Conservation (phyloP, 2,329 filamentous ascomycete genomes). For the Neopestalotiopsis rosae region DNA sequence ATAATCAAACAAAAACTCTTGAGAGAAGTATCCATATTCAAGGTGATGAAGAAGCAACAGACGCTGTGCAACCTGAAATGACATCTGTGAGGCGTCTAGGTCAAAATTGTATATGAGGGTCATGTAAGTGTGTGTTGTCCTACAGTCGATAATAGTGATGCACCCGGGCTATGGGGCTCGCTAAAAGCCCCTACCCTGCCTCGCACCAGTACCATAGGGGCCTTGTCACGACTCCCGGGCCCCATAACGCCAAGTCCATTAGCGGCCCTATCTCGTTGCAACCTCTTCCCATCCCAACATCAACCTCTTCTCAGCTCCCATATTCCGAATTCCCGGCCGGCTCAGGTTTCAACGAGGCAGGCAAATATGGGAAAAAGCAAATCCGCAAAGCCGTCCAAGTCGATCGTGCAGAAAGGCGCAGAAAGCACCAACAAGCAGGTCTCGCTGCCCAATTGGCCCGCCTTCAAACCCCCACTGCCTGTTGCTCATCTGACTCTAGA, state of each 20-base stretch:
- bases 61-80: not conserved
- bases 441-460: conserved; percentile 67
- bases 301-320: not conserved
- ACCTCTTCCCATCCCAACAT: not conserved
- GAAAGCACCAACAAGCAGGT: conserved; percentile 11
- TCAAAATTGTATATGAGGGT: not conserved
- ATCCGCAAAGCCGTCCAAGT: conserved; percentile 1
- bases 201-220: too few relatives aligned
- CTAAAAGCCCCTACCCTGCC: too few relatives aligned
- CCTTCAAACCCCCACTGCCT: conserved; percentile 72
- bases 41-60: not conserved
- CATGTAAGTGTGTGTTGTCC: not conserved
- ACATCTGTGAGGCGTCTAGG: not conserved
- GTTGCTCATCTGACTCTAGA: conserved; percentile 67
- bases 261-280: not conserved
- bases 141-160: too few relatives aligned
- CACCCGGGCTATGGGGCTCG: too few relatives aligned
- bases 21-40: not conserved
- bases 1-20: too few relatives aligned
- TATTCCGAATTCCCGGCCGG: not conserved
- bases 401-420: not conserved
- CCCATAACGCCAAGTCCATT: not conserved
- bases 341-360: not conserved
- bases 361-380: conserved; percentile 1
- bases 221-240: not conserved